phyloP scores from a whole-genome alignment of 257 asterid genomes.

The Gentiana macrophylla region DNA sequence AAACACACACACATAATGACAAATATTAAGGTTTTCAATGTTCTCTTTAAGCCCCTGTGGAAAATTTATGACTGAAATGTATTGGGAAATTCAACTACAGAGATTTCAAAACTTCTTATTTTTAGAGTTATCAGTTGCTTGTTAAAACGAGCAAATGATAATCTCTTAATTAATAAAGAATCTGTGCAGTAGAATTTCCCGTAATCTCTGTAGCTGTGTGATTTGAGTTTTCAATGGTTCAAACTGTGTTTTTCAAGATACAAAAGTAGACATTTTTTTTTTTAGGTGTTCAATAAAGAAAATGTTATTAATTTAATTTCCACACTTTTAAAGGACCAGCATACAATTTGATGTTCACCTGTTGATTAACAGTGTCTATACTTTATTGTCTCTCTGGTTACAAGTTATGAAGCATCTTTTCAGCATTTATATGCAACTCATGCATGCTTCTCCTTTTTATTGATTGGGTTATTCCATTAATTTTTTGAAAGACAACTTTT shows the following conservation, averaged over 20 bases:
- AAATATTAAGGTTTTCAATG: too few relatives aligned
- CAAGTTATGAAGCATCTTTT: conserved; percentile 9
- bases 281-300: conserved; percentile 23
- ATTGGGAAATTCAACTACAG: not conserved
- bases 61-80: too few relatives aligned
- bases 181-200: too few relatives aligned
- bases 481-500: conserved; percentile 16
- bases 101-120: not conserved
- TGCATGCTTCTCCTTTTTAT: conserved; percentile 3
- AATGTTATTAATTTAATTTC: not conserved
- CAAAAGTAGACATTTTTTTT: conserved; percentile 15
- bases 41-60: too few relatives aligned
- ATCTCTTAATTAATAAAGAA: too few relatives aligned
- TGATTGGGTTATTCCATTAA: conserved; percentile 17
- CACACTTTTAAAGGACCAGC: conserved; percentile 3
- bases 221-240: too few relatives aligned
- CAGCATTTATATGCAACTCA: conserved; percentile 9
- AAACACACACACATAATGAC: too few relatives aligned
- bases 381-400: conserved; percentile 4
- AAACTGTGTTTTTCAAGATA: conserved; percentile 22
- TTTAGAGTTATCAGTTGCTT: not conserved
- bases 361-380: conserved; percentile 24
- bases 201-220: too few relatives aligned
- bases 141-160: conserved; percentile 18
- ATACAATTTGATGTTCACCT: conserved; percentile 15